A percentile compares a stretch with the other conserved stretches of the same genome.
These are phyloP conservation scores for Phoma sp. DNA, from an alignment of 2,329 filamentous ascomycete genomes.

Conservation along the genomic window DNA sequence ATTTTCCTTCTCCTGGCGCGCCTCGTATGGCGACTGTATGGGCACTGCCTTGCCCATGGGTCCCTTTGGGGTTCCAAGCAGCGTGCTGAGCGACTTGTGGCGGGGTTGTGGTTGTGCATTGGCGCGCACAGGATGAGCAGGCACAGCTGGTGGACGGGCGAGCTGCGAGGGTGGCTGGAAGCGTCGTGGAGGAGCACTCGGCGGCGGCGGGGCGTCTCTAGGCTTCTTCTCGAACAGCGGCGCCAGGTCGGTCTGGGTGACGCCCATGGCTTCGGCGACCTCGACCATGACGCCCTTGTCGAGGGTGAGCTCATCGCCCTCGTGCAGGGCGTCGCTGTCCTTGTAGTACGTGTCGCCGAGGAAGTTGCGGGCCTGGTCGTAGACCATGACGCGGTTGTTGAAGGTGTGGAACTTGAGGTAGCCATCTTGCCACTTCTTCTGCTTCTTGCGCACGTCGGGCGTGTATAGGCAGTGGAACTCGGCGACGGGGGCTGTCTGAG, in stretches of 20 bases:
- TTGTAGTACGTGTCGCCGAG: constrained; percentile 87
- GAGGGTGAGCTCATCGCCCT: constrained; percentile 82
- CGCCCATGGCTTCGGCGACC: constrained; percentile 76
- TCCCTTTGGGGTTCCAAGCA: constrained; percentile 70
- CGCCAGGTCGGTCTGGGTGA: constrained; percentile 77
- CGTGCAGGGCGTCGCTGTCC: constrained; percentile 69
- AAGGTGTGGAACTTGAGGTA: constrained; percentile 86
- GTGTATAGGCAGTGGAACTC: constrained; percentile 89
- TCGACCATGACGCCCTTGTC: constrained; percentile 81
- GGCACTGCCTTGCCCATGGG: constrained; percentile 67
- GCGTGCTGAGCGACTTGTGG: constrained; percentile 65
- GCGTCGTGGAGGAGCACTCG: constrained; percentile 23
- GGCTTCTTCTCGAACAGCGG: constrained; percentile 74
- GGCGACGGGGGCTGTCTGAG: constrained; percentile 74
- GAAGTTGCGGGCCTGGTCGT: constrained; percentile 79
- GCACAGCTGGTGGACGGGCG: constrained; percentile 19
- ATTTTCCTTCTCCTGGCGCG: constrained; percentile 43
- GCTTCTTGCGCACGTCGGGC: constrained; percentile 81
- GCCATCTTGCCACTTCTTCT: constrained; percentile 94
- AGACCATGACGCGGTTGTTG: constrained; percentile 90
- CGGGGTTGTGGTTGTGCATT: constrained; percentile 51
- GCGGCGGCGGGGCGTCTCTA: constrained; percentile 47
- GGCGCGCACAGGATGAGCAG: not conserved
- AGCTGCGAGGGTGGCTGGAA: constrained; percentile 29
- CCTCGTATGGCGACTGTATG: constrained; percentile 71